Percentiles rank a stretch among this genome's conserved stretches.
Evolutionary conservation across 371 early-diverging fungal genomes (phyloP).

Genomic region (Apophysomyces variabilis): DNA sequence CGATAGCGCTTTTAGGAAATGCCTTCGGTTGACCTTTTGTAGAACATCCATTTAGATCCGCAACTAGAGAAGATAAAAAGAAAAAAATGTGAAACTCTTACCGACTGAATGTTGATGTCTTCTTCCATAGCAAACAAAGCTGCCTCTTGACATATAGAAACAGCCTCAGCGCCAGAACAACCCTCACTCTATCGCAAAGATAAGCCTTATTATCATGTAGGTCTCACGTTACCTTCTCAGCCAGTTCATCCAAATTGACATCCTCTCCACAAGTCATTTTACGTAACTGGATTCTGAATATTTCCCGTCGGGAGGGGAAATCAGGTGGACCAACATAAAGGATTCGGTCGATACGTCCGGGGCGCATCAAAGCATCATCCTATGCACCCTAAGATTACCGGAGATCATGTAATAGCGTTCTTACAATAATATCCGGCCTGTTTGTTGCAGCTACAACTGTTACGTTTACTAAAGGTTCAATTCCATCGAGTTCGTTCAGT

Average conservation of each 20-base stretch:
- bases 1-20: conserved; percentile 71
- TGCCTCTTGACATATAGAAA: conserved; percentile 93
- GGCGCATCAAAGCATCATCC: conserved; percentile 94
- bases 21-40: conserved; percentile 61
- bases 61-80: too few species aligned
- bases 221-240: conserved; percentile 50
- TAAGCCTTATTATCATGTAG: background rate
- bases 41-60: background rate
- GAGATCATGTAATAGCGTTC: conserved; percentile 6
- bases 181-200: conserved; percentile 72
- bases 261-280: conserved; percentile 69
- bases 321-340: conserved; percentile 95
- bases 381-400: conserved; percentile 23
- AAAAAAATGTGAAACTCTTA: conserved; percentile 23
- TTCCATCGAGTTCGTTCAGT: conserved; percentile 95
- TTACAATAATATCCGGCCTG: conserved; percentile 95
- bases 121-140: conserved; percentile 92
- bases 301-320: conserved; percentile 73
- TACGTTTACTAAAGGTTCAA: conserved; percentile 92
- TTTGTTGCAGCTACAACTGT: conserved; percentile 99
- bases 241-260: conserved; percentile 67
- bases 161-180: conserved; percentile 95
- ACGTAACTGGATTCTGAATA: conserved; percentile 75
- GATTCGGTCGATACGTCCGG: conserved; percentile 96
- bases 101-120: conserved; percentile 64